A percentile compares a stretch with the other conserved stretches of the same genome.
phyloP scores from a whole-genome alignment of 305 asterid species.

The Fraxinus sp. region DNA sequence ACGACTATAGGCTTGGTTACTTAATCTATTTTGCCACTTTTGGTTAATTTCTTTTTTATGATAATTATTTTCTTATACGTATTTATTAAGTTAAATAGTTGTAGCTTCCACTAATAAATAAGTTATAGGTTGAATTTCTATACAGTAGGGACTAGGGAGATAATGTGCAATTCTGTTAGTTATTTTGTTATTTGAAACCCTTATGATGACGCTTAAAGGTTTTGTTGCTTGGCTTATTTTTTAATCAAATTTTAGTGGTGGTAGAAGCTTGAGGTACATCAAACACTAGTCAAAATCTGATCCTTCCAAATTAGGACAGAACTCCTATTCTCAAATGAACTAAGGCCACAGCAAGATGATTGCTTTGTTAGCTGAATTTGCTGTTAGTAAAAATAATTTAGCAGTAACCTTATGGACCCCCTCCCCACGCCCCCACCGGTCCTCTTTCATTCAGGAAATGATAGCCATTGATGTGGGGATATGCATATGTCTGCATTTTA shows the following conservation, averaged over 20 bases:
- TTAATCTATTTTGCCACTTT: constrained; percentile 12
- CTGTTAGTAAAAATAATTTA: not conserved
- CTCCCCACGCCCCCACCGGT: too few relatives aligned
- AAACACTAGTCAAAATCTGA: not conserved
- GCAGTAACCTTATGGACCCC: not conserved
- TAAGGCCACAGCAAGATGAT: constrained; percentile 4
- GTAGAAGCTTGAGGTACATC: constrained; percentile 12
- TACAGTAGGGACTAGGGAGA: not conserved
- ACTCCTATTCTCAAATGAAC: constrained; percentile 2
- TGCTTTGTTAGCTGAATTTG: constrained; percentile 10
- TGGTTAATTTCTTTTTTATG: not conserved
- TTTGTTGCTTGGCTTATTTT: not conserved
- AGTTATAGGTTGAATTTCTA: constrained; percentile 3
- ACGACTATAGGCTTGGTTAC: constrained; percentile 6
- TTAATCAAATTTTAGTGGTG: constrained; percentile 9
- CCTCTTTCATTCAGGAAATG: not conserved
- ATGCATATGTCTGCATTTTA: constrained; percentile 4
- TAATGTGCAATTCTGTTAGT: not conserved
- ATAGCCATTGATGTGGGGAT: not conserved
- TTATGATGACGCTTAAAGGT: constrained; percentile 9
- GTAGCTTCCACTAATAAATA: constrained; percentile 4
- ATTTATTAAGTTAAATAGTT: constrained; percentile 4
- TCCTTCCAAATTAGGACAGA: not conserved
- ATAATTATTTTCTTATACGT: constrained; percentile 8
- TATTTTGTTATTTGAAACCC: not conserved